Evolutionary conservation across 768 basidiomycete species (phyloP).

Genomic region (Termitomyces sp.): DNA sequence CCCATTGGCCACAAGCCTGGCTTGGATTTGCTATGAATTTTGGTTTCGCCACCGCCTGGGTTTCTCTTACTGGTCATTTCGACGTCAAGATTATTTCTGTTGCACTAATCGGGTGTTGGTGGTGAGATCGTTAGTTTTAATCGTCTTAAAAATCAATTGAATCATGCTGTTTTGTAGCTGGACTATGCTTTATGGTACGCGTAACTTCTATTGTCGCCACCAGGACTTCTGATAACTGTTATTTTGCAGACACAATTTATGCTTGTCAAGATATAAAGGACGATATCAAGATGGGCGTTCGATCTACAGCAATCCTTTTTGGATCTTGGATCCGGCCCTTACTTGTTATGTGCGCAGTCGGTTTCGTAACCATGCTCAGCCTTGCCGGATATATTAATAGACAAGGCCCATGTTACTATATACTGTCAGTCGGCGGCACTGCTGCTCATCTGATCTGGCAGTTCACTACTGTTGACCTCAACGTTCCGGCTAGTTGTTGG

Average conservation of each 20-base stretch:
- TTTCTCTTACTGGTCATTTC: slow-evolving; percentile 30
- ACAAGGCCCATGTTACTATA: slow-evolving; percentile 46
- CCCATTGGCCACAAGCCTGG: slow-evolving; percentile 63
- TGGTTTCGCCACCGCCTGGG: slow-evolving; percentile 47
- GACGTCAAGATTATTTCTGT: slow-evolving; percentile 28
- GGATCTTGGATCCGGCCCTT: slow-evolving; percentile 56
- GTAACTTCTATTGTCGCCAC: background rate
- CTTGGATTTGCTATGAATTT: slow-evolving; percentile 59
- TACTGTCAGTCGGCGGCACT: slow-evolving; percentile 43
- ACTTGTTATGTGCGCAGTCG: slow-evolving; percentile 46
- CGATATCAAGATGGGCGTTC: slow-evolving; percentile 69
- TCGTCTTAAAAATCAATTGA: background rate
- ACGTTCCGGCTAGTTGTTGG: slow-evolving; percentile 44
- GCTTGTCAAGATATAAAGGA: slow-evolving; percentile 78
- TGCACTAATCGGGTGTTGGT: slow-evolving; percentile 43
- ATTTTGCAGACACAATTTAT: slow-evolving; percentile 36
- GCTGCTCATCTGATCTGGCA: slow-evolving; percentile 45
- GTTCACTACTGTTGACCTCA: slow-evolving; percentile 38
- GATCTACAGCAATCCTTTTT: slow-evolving; percentile 74
- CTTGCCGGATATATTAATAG: slow-evolving; percentile 49
- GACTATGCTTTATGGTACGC: slow-evolving; percentile 46
- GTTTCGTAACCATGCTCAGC: slow-evolving; percentile 50
- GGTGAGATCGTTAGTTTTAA: slow-evolving; percentile 24
- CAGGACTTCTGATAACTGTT: background rate
- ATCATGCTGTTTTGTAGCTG: slow-evolving; percentile 26